Evolutionary conservation across 176 grass and related monocot species (phyloP), one percentile per base, ranked within the genome.

Genomic region (Cocos nucifera): DNA sequence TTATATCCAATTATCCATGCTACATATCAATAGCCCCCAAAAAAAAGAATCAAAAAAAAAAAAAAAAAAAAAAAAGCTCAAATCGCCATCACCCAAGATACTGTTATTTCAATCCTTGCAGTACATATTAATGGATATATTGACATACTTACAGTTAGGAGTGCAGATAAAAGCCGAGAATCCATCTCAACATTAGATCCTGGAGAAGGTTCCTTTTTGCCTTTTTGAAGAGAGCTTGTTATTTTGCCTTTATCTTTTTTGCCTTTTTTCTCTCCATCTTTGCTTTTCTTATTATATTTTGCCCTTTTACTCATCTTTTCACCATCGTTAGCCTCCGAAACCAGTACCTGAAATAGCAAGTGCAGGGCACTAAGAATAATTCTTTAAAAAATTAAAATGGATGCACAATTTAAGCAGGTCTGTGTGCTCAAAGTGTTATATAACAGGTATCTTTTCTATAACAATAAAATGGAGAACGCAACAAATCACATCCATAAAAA

Each of bases 151-250:
- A 96, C 87, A 77, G 87, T 83, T 78, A 96, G 78, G 65, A 96
- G 75, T 49, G 87, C 87, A 64, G 92, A 90, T 19, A 96, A 81
- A 64, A 96, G 71, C 18, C 92, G 79, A 57, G 87, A 96, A 75
- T 96, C 92, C 83, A 96, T 87, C 72, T 90, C 92, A 44, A 85
- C 51, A 69, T 90, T 80, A 54, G 87, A 87, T 56, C 72, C 78
- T 22, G 57, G 55, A 65, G 68, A 54, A 21, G 56, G 49, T 77
- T 82, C 72, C 48, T 56, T 63, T 69, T 90, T 73, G 61, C 63
- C 18, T 24, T 78, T 81, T 66, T 15, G 70, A 58, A 67, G 57
- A 32, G 67, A 59, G 69, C 39, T 81, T 6, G 59, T 52, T 23
- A 58, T 69, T 19, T 81, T 77, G n/a, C 58, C 61, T 68, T 83